These are phyloP conservation scores for Penicillium sp. DNA, from an alignment of 2,329 filamentous ascomycete species.

Conservation along the genomic window DNA sequence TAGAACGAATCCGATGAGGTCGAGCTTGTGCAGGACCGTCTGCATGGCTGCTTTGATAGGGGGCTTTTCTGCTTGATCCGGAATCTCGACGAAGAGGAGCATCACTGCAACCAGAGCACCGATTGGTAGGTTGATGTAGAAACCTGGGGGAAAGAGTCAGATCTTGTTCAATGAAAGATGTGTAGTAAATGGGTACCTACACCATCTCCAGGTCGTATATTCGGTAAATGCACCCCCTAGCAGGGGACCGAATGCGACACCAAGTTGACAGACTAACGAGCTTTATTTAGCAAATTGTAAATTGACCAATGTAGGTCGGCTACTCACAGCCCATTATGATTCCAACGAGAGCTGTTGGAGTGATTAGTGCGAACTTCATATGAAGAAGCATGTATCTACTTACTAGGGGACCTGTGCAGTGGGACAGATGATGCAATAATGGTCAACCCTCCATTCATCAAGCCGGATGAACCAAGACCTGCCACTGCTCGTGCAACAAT, in stretches of 20 bases:
- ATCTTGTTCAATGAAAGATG: background rate
- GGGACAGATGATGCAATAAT: conserved; percentile 26
- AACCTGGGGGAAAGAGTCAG: conserved; percentile 19
- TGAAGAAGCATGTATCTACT: background rate
- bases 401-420: conserved; percentile 25
- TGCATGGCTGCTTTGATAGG: conserved; percentile 7
- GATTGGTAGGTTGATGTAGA: conserved; percentile 44
- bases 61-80: conserved; percentile 15
- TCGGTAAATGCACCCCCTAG: conserved; percentile 20
- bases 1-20: conserved; percentile 21
- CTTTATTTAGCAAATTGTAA: background rate
- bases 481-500: conserved; percentile 30
- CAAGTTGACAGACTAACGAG: conserved; percentile 13
- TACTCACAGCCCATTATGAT: conserved; percentile 19
- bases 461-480: conserved; percentile 26
- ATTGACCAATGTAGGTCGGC: background rate
- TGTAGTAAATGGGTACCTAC: conserved; percentile 7
- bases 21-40: conserved; percentile 14
- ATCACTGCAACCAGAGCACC: conserved; percentile 34
- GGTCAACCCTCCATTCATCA: conserved; percentile 28
- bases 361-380: background rate
- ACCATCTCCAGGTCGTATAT: conserved; percentile 21
- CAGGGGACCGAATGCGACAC: conserved; percentile 12
- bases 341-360: conserved; percentile 10
- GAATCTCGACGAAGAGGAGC: conserved; percentile 24